Conservation (phyloP, 1,284 basidiomycete genomes). For the Sporisorium iseilematis-ciliati region DNA sequence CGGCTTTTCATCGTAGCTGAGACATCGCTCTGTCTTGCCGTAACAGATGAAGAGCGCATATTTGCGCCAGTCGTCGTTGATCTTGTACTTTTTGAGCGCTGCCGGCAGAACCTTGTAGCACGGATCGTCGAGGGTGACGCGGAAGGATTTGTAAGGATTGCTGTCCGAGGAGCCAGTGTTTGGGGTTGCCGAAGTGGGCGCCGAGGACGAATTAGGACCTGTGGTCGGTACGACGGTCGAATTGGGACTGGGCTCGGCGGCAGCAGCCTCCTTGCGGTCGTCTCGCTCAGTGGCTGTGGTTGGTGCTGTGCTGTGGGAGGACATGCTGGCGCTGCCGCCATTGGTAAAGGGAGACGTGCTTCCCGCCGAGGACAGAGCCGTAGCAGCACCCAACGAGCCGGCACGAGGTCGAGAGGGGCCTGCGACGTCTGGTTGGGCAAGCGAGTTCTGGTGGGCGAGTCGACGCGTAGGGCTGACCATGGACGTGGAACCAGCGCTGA, state of each 20-base stretch:
- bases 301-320: background rate
- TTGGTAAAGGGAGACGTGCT: constrained; percentile 16
- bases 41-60: constrained; percentile 99
- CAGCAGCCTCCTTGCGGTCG: constrained; percentile 22
- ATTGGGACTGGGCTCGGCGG: constrained; percentile 17
- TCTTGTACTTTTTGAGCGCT: constrained; percentile 97
- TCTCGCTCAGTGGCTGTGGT: constrained; percentile 21
- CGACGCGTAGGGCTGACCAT: constrained; percentile 47
- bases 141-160: constrained; percentile 70
- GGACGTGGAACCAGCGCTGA: constrained; percentile 21
- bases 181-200: constrained; percentile 11
- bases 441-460: constrained; percentile 42
- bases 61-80: constrained; percentile 98
- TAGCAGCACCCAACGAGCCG: constrained; percentile 23
- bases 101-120: constrained; percentile 98
- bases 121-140: constrained; percentile 87
- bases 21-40: constrained; percentile 88
- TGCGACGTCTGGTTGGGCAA: constrained; percentile 25
- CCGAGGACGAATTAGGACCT: constrained; percentile 10
- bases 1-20: constrained; percentile 98
- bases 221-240: constrained; percentile 6
- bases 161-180: constrained; percentile 33
- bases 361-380: constrained; percentile 8
- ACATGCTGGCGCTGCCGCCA: constrained; percentile 1
- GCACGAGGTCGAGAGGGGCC: constrained; percentile 33